Evolutionary conservation across 148 eudicot species (phyloP).

Genomic region (Nepenthes gracilis): DNA sequence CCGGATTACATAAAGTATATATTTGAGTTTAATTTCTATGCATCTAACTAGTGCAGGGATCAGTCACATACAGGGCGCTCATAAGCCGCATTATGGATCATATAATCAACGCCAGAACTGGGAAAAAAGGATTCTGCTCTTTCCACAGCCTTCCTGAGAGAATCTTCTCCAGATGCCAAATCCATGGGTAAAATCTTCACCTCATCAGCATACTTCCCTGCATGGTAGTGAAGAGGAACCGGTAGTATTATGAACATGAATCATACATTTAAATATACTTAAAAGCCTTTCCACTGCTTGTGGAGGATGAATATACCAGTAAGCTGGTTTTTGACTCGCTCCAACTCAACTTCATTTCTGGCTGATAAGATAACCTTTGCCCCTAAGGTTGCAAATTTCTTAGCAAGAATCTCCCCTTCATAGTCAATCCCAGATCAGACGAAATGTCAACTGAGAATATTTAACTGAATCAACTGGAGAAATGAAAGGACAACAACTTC

Average conservation of each 20-base stretch:
- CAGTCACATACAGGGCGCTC: constrained; percentile 80
- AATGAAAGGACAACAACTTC: neutral
- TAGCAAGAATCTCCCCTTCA: constrained; percentile 83
- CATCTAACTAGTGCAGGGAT: constrained; percentile 1
- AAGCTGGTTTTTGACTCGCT: constrained; percentile 67
- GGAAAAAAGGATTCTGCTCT: constrained; percentile 69
- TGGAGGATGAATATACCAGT: constrained; percentile 30
- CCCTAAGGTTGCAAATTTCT: constrained; percentile 80
- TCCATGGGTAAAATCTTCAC: constrained; percentile 85
- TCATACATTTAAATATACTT: neutral
- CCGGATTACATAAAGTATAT: too few relatives aligned
- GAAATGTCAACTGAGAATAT: neutral
- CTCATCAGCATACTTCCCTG: constrained; percentile 73
- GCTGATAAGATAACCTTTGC: constrained; percentile 91
- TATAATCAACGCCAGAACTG: constrained; percentile 66
- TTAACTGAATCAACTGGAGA: neutral
- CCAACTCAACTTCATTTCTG: constrained; percentile 72
- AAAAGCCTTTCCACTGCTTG: neutral
- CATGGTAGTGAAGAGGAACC: constrained; percentile 1
- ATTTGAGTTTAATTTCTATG: too few relatives aligned
- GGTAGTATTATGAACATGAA: constrained; percentile 1
- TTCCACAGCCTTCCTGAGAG: constrained; percentile 54
- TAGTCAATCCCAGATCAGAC: constrained; percentile 8
- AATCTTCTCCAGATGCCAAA: constrained; percentile 69
- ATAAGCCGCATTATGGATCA: constrained; percentile 93